Percentiles rank a stretch among this genome's conserved stretches.
Conservation (phyloP, 2,329 filamentous ascomycete species). For the Trichoderma semiorbis region DNA sequence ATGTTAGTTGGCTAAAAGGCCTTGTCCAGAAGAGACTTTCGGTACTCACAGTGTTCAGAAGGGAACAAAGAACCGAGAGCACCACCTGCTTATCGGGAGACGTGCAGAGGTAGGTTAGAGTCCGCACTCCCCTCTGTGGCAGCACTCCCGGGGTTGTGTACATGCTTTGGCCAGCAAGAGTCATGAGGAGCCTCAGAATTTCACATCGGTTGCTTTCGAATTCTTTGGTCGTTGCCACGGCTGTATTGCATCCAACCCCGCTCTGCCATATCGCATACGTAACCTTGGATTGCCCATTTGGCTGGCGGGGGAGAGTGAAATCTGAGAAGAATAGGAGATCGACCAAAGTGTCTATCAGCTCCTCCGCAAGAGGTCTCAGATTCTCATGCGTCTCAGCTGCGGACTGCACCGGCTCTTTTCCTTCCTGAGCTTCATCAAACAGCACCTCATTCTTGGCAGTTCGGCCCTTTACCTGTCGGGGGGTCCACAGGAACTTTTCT, state of each 20-base stretch:
- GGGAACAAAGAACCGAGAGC: slow-evolving; percentile 82
- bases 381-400: slow-evolving; percentile 69
- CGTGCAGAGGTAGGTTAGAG: slow-evolving; percentile 85
- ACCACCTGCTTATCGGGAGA: slow-evolving; percentile 89
- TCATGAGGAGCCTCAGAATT: slow-evolving; percentile 79
- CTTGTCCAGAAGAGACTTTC: background rate
- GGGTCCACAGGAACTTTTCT: slow-evolving; percentile 87
- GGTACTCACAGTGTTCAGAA: slow-evolving; percentile 78
- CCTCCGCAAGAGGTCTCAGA: slow-evolving; percentile 82
- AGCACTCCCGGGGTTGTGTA: slow-evolving; percentile 79
- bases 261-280: slow-evolving; percentile 97
- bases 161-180: slow-evolving; percentile 86
- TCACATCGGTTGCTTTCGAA: slow-evolving; percentile 91
- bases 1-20: background rate
- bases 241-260: slow-evolving; percentile 90
- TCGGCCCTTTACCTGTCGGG: slow-evolving; percentile 67
- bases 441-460: slow-evolving; percentile 70
- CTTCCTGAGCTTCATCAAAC: slow-evolving; percentile 70
- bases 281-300: slow-evolving; percentile 72
- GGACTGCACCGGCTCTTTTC: slow-evolving; percentile 45
- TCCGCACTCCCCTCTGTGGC: slow-evolving; percentile 76
- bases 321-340: slow-evolving; percentile 90
- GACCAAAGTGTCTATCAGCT: slow-evolving; percentile 83
- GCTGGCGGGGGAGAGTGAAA: slow-evolving; percentile 75
- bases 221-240: slow-evolving; percentile 84